phyloP scores from a whole-genome alignment of 192 early-diverging fungal species.

The Coemansia sp. region DNA sequence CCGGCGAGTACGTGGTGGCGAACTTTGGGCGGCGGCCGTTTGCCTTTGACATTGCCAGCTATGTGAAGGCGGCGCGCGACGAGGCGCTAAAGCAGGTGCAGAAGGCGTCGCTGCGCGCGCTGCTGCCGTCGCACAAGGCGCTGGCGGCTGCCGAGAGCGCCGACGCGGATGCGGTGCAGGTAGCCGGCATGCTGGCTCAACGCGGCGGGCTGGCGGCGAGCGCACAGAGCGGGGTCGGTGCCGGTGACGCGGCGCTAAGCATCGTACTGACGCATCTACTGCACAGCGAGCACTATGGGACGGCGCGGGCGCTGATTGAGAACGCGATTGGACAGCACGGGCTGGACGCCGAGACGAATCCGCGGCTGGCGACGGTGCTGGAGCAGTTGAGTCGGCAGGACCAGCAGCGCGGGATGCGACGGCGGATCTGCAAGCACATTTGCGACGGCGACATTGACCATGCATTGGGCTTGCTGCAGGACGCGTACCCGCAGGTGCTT shows the following conservation, averaged over 20 bases:
- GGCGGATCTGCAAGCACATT: constrained; percentile 56
- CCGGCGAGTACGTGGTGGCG: constrained; percentile 52
- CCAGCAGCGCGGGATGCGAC: constrained; percentile 24
- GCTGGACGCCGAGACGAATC: background rate
- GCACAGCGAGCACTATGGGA: constrained; percentile 77
- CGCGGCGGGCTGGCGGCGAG: background rate
- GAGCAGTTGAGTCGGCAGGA: constrained; percentile 29
- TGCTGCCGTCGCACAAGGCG: constrained; percentile 6
- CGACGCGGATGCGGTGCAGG: background rate
- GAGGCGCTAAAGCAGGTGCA: constrained; percentile 15
- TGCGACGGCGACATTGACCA: constrained; percentile 69
- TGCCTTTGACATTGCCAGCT: constrained; percentile 56
- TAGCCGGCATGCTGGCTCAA: constrained; percentile 1
- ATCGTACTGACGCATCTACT: constrained; percentile 78
- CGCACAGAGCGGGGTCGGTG: background rate
- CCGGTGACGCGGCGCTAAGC: constrained; percentile 23
- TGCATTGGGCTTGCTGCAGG: constrained; percentile 64
- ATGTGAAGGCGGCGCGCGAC: constrained; percentile 17
- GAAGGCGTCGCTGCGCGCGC: background rate
- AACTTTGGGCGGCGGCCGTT: constrained; percentile 64
- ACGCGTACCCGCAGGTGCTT: constrained; percentile 67
- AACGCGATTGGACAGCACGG: constrained; percentile 29
- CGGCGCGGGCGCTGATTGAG: constrained; percentile 64
- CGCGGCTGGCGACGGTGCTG: constrained; percentile 17
- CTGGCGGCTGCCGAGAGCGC: background rate